phyloP scores from a whole-genome alignment of 2,329 filamentous ascomycete genomes.

The Penicillium sclerotiorum region DNA sequence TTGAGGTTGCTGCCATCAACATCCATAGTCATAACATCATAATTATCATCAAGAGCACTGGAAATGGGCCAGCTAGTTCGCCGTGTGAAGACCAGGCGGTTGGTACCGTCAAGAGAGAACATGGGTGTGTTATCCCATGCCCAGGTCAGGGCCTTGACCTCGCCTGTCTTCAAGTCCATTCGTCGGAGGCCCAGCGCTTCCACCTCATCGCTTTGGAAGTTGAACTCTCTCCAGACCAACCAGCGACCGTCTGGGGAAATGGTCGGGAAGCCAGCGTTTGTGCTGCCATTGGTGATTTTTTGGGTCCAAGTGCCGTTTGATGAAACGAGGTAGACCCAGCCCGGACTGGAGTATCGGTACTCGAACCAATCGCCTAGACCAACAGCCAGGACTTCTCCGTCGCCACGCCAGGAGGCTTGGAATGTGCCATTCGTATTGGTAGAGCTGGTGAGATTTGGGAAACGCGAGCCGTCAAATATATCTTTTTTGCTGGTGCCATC shows the following conservation, averaged over 20 bases:
- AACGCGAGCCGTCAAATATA: background rate
- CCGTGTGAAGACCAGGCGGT: background rate
- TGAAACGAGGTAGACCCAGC: background rate
- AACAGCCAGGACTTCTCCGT: background rate
- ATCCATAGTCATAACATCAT: conserved; percentile 2
- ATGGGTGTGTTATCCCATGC: background rate
- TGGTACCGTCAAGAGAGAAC: background rate
- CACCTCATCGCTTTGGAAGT: background rate
- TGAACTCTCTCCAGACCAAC: background rate
- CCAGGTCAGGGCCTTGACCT: background rate
- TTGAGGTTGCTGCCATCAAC: background rate
- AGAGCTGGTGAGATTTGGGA: background rate
- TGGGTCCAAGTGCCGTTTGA: background rate
- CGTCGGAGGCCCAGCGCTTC: background rate
- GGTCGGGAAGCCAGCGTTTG: background rate
- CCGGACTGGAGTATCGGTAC: background rate
- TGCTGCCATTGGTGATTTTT: background rate
- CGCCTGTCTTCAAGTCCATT: background rate
- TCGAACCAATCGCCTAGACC: background rate
- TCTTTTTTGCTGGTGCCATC: background rate
- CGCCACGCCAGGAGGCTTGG: background rate
- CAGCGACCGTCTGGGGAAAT: background rate
- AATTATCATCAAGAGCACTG: background rate
- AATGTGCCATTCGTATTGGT: conserved; percentile 1
- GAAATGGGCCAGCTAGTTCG: background rate